Conservation (phyloP, 352 stramenopile species). For the Aphanomyces invadans region DNA sequence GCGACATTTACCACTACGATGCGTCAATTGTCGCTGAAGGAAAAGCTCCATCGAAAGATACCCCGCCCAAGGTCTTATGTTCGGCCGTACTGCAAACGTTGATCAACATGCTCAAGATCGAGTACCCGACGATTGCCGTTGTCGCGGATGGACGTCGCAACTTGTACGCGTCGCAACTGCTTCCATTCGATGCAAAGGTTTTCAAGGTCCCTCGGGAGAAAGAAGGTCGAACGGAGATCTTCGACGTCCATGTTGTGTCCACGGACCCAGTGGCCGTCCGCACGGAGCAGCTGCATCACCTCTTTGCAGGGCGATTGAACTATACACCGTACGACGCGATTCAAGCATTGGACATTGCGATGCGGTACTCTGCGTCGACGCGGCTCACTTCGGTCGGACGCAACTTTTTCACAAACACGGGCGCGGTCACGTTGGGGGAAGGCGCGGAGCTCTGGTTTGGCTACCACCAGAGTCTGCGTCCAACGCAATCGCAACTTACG, state of each 20-base stretch:
- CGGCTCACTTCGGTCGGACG: constrained; percentile 47
- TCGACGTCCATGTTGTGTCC: constrained; percentile 46
- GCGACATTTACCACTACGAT: constrained; percentile 70
- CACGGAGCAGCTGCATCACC: constrained; percentile 47
- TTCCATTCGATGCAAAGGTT: constrained; percentile 41
- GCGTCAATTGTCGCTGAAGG: constrained; percentile 42
- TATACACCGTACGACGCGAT: constrained; percentile 67
- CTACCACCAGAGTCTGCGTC: constrained; percentile 63
- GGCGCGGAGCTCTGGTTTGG: constrained; percentile 59
- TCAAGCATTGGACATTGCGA: constrained; percentile 59
- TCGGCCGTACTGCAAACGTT: constrained; percentile 50
- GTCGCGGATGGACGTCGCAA: constrained; percentile 55
- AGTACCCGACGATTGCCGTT: constrained; percentile 35
- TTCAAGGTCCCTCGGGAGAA: constrained; percentile 43
- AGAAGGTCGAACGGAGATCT: constrained; percentile 38
- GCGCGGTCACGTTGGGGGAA: constrained; percentile 47
- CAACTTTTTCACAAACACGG: constrained; percentile 40
- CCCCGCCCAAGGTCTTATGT: constrained; percentile 47
- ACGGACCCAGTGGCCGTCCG: constrained; percentile 49
- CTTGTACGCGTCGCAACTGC: constrained; percentile 36
- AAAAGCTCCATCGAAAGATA: constrained; percentile 36
- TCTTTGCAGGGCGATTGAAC: constrained; percentile 50
- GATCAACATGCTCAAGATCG: constrained; percentile 31
- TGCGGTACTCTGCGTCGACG: constrained; percentile 50
- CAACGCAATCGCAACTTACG: constrained; percentile 55